A percentile compares a stretch with the other conserved stretches of the same genome.
These are phyloP conservation scores for Piedraia hortae DNA, from an alignment of 2,329 filamentous ascomycete species.

Conservation along the genomic window DNA sequence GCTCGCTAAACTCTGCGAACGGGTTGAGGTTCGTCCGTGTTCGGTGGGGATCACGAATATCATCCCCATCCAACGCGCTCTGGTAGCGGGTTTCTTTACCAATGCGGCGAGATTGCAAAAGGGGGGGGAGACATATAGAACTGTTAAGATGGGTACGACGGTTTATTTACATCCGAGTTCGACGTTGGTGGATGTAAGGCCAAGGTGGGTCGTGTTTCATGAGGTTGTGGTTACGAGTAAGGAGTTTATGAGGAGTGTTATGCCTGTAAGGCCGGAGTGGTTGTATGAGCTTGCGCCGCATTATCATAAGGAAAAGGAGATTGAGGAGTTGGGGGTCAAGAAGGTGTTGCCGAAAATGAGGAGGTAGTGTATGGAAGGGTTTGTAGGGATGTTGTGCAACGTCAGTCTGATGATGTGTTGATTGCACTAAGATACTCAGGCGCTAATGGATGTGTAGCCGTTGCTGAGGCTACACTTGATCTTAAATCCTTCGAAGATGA, in stretches of 20 bases:
- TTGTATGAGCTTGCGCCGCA: conserved; percentile 75
- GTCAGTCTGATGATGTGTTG: no score
- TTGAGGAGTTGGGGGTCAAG: conserved; percentile 51
- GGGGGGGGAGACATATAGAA: conserved; percentile 67
- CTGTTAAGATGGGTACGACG: conserved; percentile 66
- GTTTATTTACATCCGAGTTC: conserved; percentile 81
- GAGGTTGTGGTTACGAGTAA: conserved; percentile 60
- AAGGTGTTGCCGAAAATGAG: conserved; percentile 48
- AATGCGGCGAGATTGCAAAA: conserved; percentile 67
- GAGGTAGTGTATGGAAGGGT: no score
- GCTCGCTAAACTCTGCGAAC: conserved; percentile 70
- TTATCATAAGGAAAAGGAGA: conserved; percentile 75
- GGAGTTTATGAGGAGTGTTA: conserved; percentile 74
- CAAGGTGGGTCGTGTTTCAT: conserved; percentile 71
- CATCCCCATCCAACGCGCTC: conserved; percentile 56
- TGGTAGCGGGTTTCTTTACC: conserved; percentile 81
- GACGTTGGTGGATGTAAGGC: conserved; percentile 51
- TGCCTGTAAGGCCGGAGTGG: conserved; percentile 68
- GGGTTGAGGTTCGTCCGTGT: conserved; percentile 51
- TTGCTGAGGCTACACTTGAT: no score
- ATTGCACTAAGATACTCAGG: no score
- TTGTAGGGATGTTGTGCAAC: no score
- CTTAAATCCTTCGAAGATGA: no score
- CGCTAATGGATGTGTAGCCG: no score
- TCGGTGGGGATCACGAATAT: conserved; percentile 45